Conservation (phyloP, 2,329 filamentous ascomycete species). For the Setomelanomma holmii region DNA sequence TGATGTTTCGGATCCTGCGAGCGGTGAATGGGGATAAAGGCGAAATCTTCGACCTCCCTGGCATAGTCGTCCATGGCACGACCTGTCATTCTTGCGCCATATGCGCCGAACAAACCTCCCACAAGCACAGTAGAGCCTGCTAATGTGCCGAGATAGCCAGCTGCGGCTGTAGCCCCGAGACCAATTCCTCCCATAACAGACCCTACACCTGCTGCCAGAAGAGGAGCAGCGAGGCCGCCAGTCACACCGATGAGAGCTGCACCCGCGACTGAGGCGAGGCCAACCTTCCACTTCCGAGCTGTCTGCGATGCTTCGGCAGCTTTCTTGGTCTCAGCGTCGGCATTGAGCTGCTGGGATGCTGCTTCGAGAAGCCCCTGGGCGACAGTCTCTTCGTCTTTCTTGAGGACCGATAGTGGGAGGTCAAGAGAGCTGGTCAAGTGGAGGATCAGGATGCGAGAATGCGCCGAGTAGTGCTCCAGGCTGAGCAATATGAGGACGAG, state of each 20-base stretch:
- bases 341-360: conserved; percentile 73
- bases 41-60: conserved; percentile 87
- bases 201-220: conserved; percentile 81
- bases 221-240: conserved; percentile 76
- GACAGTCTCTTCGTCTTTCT: conserved; percentile 76
- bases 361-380: conserved; percentile 77
- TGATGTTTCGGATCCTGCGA: conserved; percentile 56
- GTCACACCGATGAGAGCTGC: conserved; percentile 87
- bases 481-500: conserved; percentile 76
- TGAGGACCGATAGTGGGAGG: conserved; percentile 69
- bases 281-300: conserved; percentile 79
- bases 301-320: conserved; percentile 71
- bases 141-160: conserved; percentile 79
- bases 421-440: conserved; percentile 74
- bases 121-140: conserved; percentile 81
- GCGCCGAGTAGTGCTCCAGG: conserved; percentile 77
- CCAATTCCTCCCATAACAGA: conserved; percentile 79
- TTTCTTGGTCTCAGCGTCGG: conserved; percentile 77
- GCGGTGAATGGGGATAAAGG: conserved; percentile 72
- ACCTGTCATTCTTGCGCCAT: conserved; percentile 80
- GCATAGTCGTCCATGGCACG: conserved; percentile 90
- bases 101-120: conserved; percentile 90
- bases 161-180: conserved; percentile 75
- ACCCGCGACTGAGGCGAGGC: conserved; percentile 84
- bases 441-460: conserved; percentile 75